Base-by-base conservation (phyloP, 2,329 filamentous ascomycete genomes). In the Pseudogymnoascus sp. region DNA sequence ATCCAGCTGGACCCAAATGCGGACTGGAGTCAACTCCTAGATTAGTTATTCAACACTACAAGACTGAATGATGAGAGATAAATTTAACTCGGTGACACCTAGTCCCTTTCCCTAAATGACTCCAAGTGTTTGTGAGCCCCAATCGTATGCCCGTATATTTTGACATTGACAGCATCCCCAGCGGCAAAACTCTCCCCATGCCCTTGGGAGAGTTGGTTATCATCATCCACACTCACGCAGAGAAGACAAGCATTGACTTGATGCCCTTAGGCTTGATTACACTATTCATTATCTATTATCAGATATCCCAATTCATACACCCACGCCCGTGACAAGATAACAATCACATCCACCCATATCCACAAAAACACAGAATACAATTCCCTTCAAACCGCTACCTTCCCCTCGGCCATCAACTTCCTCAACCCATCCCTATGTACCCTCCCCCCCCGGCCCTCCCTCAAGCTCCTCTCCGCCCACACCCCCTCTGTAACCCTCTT, bases 401-500 rank as follows among this genome's bases (percentile, higher is more conserved):
- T 65, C 10, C 59, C 38, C 40, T 38, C 60, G 23, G 25, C 40
- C 60, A 38, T 50, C 23, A 59, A 23, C n/a, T 40, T 28, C 33
- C 18, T 59, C 11, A 60, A n/a, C n/a, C 59, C 59, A 40, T 60
- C 59, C 59, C 59, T 60, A 25, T 60, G 35, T n/a, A 47, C 25
- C 25, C 37, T 65, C 12, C 66, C 65, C n/a, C 33, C 59, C 25
- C 37, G 42, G 7, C 60, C 59, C 6, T 42, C 59, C 6, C 35
- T 42, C 14, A 38, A 25, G 25, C 18, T 60, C 35, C 59, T 60
- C 35, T 60, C 23, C 5, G 59, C 33, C 59, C 59, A 60, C 11
- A 25, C 18, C 14, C 35, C 59, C 33, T 60, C 59, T 6, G n/a
- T n/a, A 40, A 60, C 38, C 8, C 33, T 42, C 35, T 42, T 60